These are phyloP conservation scores for Asterophora parasitica DNA, from an alignment of 768 basidiomycete species.

Conservation along the genomic window DNA sequence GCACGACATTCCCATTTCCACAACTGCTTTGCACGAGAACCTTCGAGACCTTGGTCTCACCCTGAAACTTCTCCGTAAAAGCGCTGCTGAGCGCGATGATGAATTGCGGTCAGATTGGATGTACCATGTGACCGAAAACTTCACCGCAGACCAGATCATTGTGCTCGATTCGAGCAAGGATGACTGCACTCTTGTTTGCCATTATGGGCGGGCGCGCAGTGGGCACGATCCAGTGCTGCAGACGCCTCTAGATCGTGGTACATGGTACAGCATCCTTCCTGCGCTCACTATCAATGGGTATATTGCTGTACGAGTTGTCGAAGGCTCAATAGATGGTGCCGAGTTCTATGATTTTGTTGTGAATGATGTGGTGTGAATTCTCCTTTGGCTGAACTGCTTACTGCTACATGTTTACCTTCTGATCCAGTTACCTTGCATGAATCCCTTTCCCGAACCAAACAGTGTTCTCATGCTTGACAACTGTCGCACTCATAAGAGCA, in stretches of 20 bases:
- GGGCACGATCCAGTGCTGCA: slow-evolving; percentile 21
- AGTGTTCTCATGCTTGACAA: slow-evolving; percentile 21
- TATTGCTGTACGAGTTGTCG: slow-evolving; percentile 25
- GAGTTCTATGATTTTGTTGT: slow-evolving; percentile 33
- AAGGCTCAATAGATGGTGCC: slow-evolving; percentile 28
- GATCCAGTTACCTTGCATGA: slow-evolving; percentile 29
- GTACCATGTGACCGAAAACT: slow-evolving; percentile 8
- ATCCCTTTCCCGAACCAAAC: slow-evolving; percentile 24
- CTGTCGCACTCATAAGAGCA: slow-evolving; percentile 29
- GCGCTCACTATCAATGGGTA: slow-evolving; percentile 32
- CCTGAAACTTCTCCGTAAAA: slow-evolving; percentile 16
- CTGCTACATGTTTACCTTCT: neutral
- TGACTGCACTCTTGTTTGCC: slow-evolving; percentile 20
- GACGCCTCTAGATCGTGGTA: slow-evolving; percentile 23
- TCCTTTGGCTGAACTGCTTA: too few species aligned
- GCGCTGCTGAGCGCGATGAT: slow-evolving; percentile 20
- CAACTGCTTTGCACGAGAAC: slow-evolving; percentile 15
- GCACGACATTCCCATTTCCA: slow-evolving; percentile 14
- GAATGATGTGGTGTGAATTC: slow-evolving; percentile 27
- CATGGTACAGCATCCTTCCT: slow-evolving; percentile 27
- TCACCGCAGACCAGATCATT: slow-evolving; percentile 16
- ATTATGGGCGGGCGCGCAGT: slow-evolving; percentile 23
- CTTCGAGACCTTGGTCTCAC: slow-evolving; percentile 18
- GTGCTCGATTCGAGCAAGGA: slow-evolving; percentile 28
- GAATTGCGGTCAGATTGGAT: slow-evolving; percentile 13